These are phyloP conservation scores for Colletotrichum tanaceti DNA, from an alignment of 2,329 filamentous ascomycete genomes.

Conservation along the genomic window DNA sequence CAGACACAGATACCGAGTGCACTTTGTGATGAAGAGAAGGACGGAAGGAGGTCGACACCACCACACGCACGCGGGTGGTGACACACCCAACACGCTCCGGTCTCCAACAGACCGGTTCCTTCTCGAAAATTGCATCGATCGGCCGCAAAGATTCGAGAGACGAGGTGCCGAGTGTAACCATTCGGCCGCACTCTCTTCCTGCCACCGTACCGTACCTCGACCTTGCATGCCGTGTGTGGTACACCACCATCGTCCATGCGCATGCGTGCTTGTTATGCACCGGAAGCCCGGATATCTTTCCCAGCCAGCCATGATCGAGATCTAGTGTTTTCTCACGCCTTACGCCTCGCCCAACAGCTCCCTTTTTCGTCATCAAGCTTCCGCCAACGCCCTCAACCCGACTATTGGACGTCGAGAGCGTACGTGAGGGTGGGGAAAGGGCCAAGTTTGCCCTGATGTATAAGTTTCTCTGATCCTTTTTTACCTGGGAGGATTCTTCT, in stretches of 20 bases:
- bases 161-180: constrained; percentile 38
- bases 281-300: constrained; percentile 37
- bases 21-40: too few species aligned
- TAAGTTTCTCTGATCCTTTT: too few species aligned
- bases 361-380: too few species aligned
- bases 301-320: constrained; percentile 1
- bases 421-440: too few species aligned
- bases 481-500: not conserved
- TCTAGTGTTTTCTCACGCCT: constrained; percentile 6
- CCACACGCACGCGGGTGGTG: too few species aligned
- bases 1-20: not conserved
- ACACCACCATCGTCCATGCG: constrained; percentile 8
- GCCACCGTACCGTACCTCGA: not conserved
- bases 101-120: constrained; percentile 11
- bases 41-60: not conserved
- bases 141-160: constrained; percentile 7
- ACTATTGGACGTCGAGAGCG: too few species aligned
- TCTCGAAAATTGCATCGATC: constrained; percentile 32
- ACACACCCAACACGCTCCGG: not conserved
- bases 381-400: too few species aligned
- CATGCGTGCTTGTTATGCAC: constrained; percentile 16
- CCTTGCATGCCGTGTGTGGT: not conserved
- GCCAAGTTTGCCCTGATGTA: too few species aligned
- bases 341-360: not conserved
- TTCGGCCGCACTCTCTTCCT: constrained; percentile 12